Percentiles rank a stretch among this genome's conserved stretches.
phyloP scores from a whole-genome alignment of 2,329 filamentous ascomycete species.

The Basipetospora chlamydospora region DNA sequence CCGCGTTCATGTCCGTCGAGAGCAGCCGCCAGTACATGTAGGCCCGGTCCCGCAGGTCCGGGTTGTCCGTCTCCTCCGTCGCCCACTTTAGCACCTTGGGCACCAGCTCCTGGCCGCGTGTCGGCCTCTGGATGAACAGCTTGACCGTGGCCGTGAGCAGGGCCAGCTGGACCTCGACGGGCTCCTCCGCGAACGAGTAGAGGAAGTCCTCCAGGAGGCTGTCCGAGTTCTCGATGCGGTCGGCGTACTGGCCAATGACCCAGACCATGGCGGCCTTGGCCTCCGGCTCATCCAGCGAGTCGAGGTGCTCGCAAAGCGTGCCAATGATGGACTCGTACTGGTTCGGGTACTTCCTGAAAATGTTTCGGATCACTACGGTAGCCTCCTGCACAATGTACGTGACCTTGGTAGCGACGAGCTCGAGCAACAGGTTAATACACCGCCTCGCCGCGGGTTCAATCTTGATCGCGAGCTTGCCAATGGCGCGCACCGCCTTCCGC shows the following conservation, averaged over 20 bases:
- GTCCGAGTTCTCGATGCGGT: slow-evolving; percentile 93
- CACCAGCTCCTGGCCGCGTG: slow-evolving; percentile 83
- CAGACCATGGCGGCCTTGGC: slow-evolving; percentile 98
- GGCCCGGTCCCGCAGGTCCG: slow-evolving; percentile 83
- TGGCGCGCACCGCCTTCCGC: slow-evolving; percentile 90
- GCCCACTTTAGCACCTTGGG: slow-evolving; percentile 96
- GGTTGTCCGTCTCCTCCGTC: slow-evolving; percentile 98
- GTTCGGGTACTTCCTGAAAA: slow-evolving; percentile 98
- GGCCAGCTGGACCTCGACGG: slow-evolving; percentile 88
- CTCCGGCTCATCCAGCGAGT: slow-evolving; percentile 92
- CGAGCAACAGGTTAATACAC: slow-evolving; percentile 85
- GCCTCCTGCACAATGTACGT: slow-evolving; percentile 98
- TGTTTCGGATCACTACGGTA: slow-evolving; percentile 96
- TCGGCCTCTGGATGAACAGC: slow-evolving; percentile 91
- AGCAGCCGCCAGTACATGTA: slow-evolving; percentile 99
- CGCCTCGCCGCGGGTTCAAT: slow-evolving; percentile 84
- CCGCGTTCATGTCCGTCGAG: slow-evolving; percentile 77
- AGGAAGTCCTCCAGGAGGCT: slow-evolving; percentile 88
- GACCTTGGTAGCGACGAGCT: slow-evolving; percentile 93
- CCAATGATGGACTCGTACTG: slow-evolving; percentile 97
- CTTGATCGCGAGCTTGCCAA: slow-evolving; percentile 96
- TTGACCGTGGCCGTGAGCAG: slow-evolving; percentile 94
- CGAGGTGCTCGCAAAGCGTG: slow-evolving; percentile 87
- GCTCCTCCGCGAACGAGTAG: slow-evolving; percentile 85
- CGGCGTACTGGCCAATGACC: slow-evolving; percentile 97